Evolutionary conservation across 441 rosid species (phyloP), one percentile per base, ranked within the genome.

Genomic region (Gossypium aridum): DNA sequence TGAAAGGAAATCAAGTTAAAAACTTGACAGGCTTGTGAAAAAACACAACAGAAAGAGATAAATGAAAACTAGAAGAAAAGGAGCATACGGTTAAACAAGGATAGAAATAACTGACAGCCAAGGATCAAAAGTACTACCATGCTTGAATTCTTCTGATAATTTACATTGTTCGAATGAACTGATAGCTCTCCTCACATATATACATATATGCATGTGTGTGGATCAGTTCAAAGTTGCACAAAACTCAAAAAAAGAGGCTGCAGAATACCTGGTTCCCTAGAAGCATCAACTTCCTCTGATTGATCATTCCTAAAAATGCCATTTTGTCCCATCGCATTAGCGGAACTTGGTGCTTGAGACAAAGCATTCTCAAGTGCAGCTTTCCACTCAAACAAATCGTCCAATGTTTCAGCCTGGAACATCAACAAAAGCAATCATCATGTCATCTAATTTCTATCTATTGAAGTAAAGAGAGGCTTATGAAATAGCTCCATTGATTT

Each of bases 301-400:
- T 88, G 92, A 68, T 88, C 97, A 73, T 87, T 92, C 85, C 79
- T 88, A 43, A 93, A 81, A 73, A 91, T 83, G 70, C 97, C 98
- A 84, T 94, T 94, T 82, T 92, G 96, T 78, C 96, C 92, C 89
- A 87, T 85, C 73, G 79, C 91, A 84, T 85, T 88, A 57, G 88
- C 82, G 67, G 98, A 83, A 81, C 76, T 88, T 3, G 99, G 99
- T 81, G 99, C 98, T 85, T 87, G 91, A 39, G 94, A 80, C 78
- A 96, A 84, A 79, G 99, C 99, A 81, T 77, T 85, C 84, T 96
- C 98, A 67, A 96, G 91, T 65, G 98, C 98, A 81, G 80, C 73
- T 84, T 91, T 96, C 99, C 99, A 96, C 70, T 89, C 98, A 61
- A 86, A 39, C 75, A 96, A 84, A 91, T 96, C 99, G 77, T 96